Percentiles rank a stretch among this genome's conserved stretches.
Conservation (phyloP, 1,284 basidiomycete genomes). For the Cryptococcus sp. region DNA sequence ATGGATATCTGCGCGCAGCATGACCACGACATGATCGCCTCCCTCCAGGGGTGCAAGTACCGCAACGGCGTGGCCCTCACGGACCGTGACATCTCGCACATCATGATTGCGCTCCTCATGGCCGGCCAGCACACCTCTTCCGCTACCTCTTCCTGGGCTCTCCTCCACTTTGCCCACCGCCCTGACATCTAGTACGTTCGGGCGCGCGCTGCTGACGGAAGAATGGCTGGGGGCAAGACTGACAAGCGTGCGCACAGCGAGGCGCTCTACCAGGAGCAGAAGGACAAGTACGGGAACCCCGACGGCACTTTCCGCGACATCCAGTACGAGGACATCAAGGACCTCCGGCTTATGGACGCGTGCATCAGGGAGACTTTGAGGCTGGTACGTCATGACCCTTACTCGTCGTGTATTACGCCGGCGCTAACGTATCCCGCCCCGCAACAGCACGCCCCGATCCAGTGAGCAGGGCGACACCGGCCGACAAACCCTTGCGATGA, state of each 20-base stretch:
- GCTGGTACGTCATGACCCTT: conserved; percentile 46
- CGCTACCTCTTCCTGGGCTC: conserved; percentile 85
- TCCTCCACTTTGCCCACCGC: conserved; percentile 81
- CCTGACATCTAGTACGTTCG: conserved; percentile 71
- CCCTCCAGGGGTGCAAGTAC: conserved; percentile 81
- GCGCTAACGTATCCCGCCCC: neutral
- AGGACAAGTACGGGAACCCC: conserved; percentile 71
- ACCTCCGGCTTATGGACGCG: conserved; percentile 79
- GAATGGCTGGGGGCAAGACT: neutral
- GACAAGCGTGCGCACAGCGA: conserved; percentile 53
- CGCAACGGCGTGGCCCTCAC: conserved; percentile 73
- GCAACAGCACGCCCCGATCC: conserved; percentile 82
- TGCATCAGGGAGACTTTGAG: conserved; percentile 91
- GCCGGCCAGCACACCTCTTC: conserved; percentile 98
- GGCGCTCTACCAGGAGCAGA: conserved; percentile 82
- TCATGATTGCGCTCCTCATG: conserved; percentile 94
- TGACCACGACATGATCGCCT: conserved; percentile 89
- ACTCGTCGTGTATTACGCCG: neutral
- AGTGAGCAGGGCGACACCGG: conserved; percentile 62
- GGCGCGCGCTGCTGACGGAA: no score
- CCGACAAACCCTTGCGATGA: no score
- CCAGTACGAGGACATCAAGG: conserved; percentile 81
- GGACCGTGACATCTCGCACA: conserved; percentile 93
- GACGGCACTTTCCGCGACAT: conserved; percentile 77
- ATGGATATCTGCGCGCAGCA: conserved; percentile 52